A percentile compares a stretch with the other conserved stretches of the same genome.
phyloP scores from a whole-genome alignment of 2,329 filamentous ascomycete species.

The Pezicula neosporulosa region DNA sequence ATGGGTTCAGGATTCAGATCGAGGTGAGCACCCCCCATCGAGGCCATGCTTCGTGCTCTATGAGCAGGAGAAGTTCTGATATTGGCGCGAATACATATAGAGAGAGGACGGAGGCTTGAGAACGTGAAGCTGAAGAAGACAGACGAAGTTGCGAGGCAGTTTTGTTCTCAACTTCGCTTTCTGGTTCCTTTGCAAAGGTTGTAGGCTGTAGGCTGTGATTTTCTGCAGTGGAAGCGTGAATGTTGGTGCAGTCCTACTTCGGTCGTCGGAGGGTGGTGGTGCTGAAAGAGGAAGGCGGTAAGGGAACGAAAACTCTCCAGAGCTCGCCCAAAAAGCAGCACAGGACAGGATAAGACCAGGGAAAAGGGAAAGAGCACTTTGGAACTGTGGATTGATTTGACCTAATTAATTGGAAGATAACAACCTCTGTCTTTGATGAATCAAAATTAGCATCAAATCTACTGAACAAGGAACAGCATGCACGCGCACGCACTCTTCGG shows the following conservation, averaged over 20 bases:
- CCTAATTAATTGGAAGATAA: no score
- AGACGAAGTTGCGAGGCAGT: no score
- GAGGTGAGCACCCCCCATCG: constrained; percentile 26
- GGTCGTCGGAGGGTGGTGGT: background rate
- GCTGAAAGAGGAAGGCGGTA: background rate
- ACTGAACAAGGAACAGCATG: background rate
- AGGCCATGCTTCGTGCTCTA: constrained; percentile 24
- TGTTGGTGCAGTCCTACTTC: no score
- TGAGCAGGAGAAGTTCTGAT: background rate
- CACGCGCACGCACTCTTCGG: no score
- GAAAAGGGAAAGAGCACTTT: background rate
- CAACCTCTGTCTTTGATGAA: background rate
- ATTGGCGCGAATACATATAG: constrained; percentile 6
- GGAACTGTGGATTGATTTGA: no score
- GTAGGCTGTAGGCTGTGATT: background rate
- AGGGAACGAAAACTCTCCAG: no score
- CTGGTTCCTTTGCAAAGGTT: no score
- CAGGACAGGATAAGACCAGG: no score
- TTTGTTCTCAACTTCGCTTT: no score
- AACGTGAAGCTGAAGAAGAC: no score
- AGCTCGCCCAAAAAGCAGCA: no score
- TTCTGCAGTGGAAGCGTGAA: background rate
- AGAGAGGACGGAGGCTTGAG: no score
- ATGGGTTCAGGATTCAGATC: constrained; percentile 22
- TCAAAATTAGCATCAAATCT: background rate